Conservation (phyloP, 2,329 filamentous ascomycete genomes). For the Verticillium isaacii region DNA sequence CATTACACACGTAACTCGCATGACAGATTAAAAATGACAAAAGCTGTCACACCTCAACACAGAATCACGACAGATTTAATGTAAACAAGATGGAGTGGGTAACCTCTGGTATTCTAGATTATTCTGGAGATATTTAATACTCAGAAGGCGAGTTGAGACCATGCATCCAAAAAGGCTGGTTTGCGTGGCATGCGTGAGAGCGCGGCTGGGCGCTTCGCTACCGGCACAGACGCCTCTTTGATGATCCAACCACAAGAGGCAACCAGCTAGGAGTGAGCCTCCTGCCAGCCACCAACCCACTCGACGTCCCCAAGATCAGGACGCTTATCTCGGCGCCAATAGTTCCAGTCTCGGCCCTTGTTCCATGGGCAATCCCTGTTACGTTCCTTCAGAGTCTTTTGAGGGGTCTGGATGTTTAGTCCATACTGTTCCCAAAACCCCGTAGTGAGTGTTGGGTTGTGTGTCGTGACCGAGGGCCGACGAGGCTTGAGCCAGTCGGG, state of each 20-base stretch:
- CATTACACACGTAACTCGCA: too few species aligned
- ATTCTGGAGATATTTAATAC: conserved; percentile 50
- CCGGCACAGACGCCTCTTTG: conserved; percentile 7
- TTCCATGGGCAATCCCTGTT: conserved; percentile 51
- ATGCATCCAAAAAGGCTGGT: conserved; percentile 20
- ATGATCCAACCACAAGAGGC: conserved; percentile 59
- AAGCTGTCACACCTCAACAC: not conserved
- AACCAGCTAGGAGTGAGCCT: conserved; percentile 37
- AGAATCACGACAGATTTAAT: not conserved
- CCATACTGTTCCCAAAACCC: conserved; percentile 42
- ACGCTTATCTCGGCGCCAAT: conserved; percentile 57
- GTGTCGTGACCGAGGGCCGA: not conserved
- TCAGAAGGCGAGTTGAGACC: conserved; percentile 59
- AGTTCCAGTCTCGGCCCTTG: conserved; percentile 54
- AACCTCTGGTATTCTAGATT: conserved; percentile 59
- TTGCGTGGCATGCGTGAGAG: not conserved
- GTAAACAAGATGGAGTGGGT: conserved; percentile 42
- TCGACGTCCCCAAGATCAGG: conserved; percentile 75
- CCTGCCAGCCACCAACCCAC: conserved; percentile 92
- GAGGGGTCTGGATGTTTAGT: conserved; percentile 20
- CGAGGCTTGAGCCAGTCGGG: conserved; percentile 18
- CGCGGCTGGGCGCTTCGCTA: not conserved
- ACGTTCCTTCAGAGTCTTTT: conserved; percentile 39
- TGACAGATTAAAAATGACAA: too few species aligned
- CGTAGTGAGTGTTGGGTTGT: conserved; percentile 11